Conservation (phyloP, 176 grass and related monocot species). For the Lolium rigidum region DNA sequence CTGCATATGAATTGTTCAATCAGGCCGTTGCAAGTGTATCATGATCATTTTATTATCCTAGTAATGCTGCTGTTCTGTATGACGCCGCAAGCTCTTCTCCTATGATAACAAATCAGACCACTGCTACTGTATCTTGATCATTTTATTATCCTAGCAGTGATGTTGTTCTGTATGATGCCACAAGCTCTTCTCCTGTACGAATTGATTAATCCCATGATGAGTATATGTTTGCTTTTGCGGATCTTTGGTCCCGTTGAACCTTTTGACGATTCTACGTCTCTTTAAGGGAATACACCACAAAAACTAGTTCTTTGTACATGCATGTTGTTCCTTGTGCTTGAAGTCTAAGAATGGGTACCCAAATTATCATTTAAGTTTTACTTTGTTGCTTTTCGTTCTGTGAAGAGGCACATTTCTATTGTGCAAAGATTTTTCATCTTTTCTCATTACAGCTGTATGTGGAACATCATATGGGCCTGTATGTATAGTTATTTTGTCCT, state of each 20-base stretch:
- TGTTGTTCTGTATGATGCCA: neutral
- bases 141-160: neutral
- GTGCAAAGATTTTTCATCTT: neutral
- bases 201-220: neutral
- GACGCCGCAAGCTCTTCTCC: too few relatives aligned
- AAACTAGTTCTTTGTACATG: conserved; percentile 9
- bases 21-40: neutral
- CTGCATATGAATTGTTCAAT: neutral
- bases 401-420: neutral
- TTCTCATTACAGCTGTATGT: neutral
- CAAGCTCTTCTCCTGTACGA: neutral
- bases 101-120: neutral
- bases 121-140: neutral
- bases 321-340: neutral
- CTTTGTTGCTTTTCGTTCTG: neutral
- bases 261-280: neutral
- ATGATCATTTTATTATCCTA: neutral
- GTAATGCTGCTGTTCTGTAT: neutral
- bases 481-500: neutral
- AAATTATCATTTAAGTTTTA: neutral
- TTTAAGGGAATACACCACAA: neutral
- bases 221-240: neutral
- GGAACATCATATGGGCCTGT: neutral
- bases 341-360: neutral
- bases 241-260: neutral